Evolutionary conservation across 2,329 filamentous ascomycete species (phyloP).

Genomic region (Epichloe gansuensis): DNA sequence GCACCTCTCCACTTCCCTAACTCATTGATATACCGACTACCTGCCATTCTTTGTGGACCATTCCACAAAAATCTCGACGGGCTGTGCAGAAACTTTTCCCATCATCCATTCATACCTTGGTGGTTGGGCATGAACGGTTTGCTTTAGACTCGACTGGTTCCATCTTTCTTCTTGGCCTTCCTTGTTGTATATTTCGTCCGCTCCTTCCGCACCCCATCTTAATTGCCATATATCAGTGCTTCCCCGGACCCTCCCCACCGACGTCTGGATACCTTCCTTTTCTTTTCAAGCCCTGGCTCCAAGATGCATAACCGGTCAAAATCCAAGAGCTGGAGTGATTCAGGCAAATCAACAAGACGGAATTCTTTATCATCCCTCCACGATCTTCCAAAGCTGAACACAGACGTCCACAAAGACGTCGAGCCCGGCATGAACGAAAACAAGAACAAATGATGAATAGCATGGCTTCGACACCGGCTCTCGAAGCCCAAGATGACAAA

Average conservation of each 20-base stretch:
- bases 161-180: not conserved
- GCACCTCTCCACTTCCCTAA: not conserved
- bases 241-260: not conserved
- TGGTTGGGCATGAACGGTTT: slow-evolving; percentile 1
- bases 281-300: not conserved
- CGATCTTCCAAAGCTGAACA: not conserved
- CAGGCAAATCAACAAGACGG: slow-evolving; percentile 1
- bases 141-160: not conserved
- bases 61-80: not conserved
- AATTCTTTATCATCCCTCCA: slow-evolving; percentile 1
- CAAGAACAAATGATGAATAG: not conserved
- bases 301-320: slow-evolving; percentile 1
- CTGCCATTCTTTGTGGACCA: slow-evolving; percentile 3
- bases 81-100: not conserved
- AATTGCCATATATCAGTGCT: not conserved
- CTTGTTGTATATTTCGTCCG: not conserved
- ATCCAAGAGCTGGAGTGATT: slow-evolving; percentile 4
- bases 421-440: not conserved
- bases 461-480: not conserved
- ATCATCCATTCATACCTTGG: not conserved
- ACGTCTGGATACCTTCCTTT: not conserved
- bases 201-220: not conserved
- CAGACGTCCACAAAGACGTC: not conserved
- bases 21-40: not conserved
- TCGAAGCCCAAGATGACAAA: slow-evolving; percentile 1